Evolutionary conservation across 108 stramenopile species (phyloP), one percentile per base, ranked within the genome.

Genomic region (Pinguiococcus pyrenoidosus): DNA sequence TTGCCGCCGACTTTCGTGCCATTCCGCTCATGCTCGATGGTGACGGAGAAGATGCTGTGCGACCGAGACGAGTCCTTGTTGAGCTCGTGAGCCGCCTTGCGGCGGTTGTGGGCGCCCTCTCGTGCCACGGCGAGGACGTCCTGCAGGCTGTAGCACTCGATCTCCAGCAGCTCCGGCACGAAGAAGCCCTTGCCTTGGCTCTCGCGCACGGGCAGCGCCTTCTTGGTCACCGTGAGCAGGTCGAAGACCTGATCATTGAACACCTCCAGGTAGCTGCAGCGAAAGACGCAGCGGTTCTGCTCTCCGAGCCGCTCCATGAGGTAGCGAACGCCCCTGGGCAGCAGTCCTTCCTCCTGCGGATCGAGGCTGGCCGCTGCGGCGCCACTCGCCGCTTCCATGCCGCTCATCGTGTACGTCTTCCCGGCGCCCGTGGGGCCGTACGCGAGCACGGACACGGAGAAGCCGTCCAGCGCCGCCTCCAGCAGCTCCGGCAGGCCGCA

Each of bases 231-330:
- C 26, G 49, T 57, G 39, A 72, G 46, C 7, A 72, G 54, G 20
- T 66, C 68, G 32, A 27, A 59, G 18, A 72, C 60, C 9, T 61
- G 51, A 59, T 72, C 71, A 49, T 70, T 66, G 51, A 70, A 72
- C 22, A 72, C 53, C 36, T 72, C 71, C 52, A 44, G 67, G 27
- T 46, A 70, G 3, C 59, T 62, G 14, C 64, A 63, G 4, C n/a
- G n/a, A n/a, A n/a, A n/a, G 1, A 17, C 28, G 54, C 16, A 47
- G 26, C 23, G 20, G 12, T 30, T 29, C 9, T 26, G 16, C 12
- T 1, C 1, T 2, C 1, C 37, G 30, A 49, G 25, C 20, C 27
- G 52, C 54, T 27, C 20, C 28, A 72, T 66, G 24, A 68, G 52
- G 41, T 66, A 61, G 18, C 26, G 20, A 45, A 56, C 50, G n/a